These are phyloP conservation scores for Byssochlamys sp. DNA, from an alignment of 2,329 filamentous ascomycete genomes.

Conservation along the genomic window DNA sequence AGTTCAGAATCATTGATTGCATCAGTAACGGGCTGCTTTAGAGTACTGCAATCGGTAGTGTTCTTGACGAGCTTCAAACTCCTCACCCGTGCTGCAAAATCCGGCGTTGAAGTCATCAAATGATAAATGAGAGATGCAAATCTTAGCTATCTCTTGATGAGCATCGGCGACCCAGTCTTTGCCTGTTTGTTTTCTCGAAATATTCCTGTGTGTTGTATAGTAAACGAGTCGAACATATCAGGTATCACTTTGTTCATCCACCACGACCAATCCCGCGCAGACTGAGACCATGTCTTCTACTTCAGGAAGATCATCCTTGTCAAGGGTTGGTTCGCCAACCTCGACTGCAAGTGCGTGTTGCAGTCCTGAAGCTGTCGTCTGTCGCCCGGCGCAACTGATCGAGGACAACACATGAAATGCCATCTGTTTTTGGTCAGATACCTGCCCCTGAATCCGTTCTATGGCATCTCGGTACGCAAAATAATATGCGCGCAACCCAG, in stretches of 20 bases:
- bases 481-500: constrained; percentile 23
- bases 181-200: constrained; percentile 18
- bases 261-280: constrained; percentile 13
- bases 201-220: constrained; percentile 39
- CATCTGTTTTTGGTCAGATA: constrained; percentile 18
- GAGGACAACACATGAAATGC: constrained; percentile 34
- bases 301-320: constrained; percentile 13
- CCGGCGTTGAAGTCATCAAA: too few species aligned
- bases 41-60: too few species aligned
- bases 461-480: constrained; percentile 36
- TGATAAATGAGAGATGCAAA: too few species aligned
- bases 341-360: constrained; percentile 33
- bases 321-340: constrained; percentile 11
- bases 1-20: too few species aligned
- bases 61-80: too few species aligned
- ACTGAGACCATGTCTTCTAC: constrained; percentile 7
- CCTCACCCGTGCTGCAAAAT: too few species aligned
- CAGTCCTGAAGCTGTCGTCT: constrained; percentile 28
- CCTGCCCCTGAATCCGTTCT: constrained; percentile 34
- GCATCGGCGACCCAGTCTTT: too few species aligned
- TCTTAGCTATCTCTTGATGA: too few species aligned
- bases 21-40: too few species aligned
- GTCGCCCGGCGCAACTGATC: constrained; percentile 31
- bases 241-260: constrained; percentile 10
- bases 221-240: constrained; percentile 23